Conservation (phyloP, 352 stramenopile species). For the Globisporangium acanthophoron region DNA sequence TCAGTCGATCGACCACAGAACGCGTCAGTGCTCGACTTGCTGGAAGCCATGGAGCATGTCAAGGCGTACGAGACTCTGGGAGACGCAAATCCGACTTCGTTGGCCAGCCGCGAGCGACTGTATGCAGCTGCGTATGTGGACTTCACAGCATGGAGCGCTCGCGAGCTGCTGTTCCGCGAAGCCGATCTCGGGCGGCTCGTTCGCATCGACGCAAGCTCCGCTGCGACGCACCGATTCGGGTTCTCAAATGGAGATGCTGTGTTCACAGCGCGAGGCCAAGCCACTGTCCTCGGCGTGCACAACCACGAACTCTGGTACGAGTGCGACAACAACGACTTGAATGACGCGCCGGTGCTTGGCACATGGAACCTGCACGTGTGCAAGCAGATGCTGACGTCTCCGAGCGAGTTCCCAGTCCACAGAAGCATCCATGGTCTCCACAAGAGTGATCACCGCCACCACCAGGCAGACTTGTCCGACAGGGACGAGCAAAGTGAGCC, state of each 20-base stretch:
- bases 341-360: slow-evolving; percentile 6
- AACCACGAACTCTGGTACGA: slow-evolving; percentile 75
- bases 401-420: slow-evolving; percentile 44
- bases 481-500: background rate
- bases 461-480: background rate
- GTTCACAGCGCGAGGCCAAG: slow-evolving; percentile 57
- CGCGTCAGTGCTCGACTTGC: slow-evolving; percentile 28
- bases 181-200: slow-evolving; percentile 27
- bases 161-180: slow-evolving; percentile 26
- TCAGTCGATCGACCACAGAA: slow-evolving; percentile 22
- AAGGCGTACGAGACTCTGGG: slow-evolving; percentile 13
- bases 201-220: slow-evolving; percentile 23
- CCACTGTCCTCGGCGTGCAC: slow-evolving; percentile 46
- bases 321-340: slow-evolving; percentile 8
- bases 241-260: slow-evolving; percentile 43
- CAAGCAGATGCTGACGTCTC: slow-evolving; percentile 35
- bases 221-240: slow-evolving; percentile 28
- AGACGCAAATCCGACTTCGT: background rate
- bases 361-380: slow-evolving; percentile 50
- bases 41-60: slow-evolving; percentile 27
- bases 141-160: slow-evolving; percentile 25
- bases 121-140: slow-evolving; percentile 22
- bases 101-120: slow-evolving; percentile 3
- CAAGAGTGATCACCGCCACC: background rate
- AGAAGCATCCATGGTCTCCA: slow-evolving; percentile 4